Evolutionary conservation across 2,329 filamentous ascomycete genomes (phyloP).

Genomic region (Ascochyta viciae-villosae): DNA sequence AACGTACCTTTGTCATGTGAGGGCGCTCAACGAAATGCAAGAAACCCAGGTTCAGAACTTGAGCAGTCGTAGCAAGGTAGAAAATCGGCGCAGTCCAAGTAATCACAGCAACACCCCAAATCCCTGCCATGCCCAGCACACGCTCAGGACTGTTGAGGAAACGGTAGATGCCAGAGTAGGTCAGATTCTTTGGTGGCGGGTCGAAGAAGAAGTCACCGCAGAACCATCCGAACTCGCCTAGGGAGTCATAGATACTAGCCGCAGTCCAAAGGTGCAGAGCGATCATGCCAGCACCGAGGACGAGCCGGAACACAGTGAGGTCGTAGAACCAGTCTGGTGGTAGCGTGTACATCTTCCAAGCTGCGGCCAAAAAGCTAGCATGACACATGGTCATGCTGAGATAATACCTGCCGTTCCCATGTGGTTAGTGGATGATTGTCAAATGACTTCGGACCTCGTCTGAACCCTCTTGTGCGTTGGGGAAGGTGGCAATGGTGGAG

Average conservation of each 20-base stretch:
- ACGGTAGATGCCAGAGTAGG: conserved; percentile 96
- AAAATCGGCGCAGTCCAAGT: conserved; percentile 89
- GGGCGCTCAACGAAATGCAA: conserved; percentile 94
- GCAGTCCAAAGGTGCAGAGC: conserved; percentile 92
- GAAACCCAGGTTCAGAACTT: conserved; percentile 84
- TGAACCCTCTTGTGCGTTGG: too few species aligned
- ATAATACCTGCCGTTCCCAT: conserved; percentile 65
- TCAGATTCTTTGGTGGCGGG: conserved; percentile 78
- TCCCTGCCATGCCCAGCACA: conserved; percentile 88
- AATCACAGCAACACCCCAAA: conserved; percentile 94
- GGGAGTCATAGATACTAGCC: conserved; percentile 89
- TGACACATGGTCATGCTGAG: conserved; percentile 91
- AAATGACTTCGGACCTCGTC: too few species aligned
- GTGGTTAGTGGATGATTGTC: too few species aligned
- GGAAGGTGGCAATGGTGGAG: not conserved
- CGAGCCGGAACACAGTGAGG: conserved; percentile 84
- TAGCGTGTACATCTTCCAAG: conserved; percentile 95
- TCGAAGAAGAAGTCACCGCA: conserved; percentile 99
- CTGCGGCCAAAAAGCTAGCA: conserved; percentile 84
- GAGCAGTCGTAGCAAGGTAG: conserved; percentile 82
- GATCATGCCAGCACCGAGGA: conserved; percentile 80
- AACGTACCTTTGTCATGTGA: conserved; percentile 76
- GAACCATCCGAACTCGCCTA: conserved; percentile 99
- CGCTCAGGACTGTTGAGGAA: conserved; percentile 98
- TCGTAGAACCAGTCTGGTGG: conserved; percentile 87